Evolutionary conservation across 768 basidiomycete genomes (phyloP).

Genomic region (Guyanaporus albipodus): DNA sequence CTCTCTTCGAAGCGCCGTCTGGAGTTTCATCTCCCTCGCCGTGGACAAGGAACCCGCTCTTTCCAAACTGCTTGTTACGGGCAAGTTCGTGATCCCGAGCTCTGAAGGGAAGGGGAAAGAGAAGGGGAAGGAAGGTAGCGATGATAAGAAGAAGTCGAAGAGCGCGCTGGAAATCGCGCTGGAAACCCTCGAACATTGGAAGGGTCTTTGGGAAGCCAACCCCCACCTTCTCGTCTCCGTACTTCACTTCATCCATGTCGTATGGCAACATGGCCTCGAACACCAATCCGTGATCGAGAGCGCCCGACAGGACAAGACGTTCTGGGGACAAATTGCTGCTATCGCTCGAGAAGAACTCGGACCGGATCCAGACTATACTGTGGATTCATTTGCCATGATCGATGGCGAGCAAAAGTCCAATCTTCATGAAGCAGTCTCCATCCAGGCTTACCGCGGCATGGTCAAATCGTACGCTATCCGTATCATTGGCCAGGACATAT

Average conservation of each 20-base stretch:
- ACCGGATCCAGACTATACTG: conserved; percentile 65
- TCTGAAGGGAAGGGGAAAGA: conserved; percentile 39
- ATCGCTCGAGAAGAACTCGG: conserved; percentile 69
- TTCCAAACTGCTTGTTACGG: conserved; percentile 72
- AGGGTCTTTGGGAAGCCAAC: conserved; percentile 70
- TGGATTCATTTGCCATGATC: conserved; percentile 42
- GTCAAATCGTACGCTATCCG: conserved; percentile 73
- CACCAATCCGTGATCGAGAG: conserved; percentile 57
- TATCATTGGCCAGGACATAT: conserved; percentile 72
- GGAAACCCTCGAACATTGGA: conserved; percentile 66
- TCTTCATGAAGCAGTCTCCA: conserved; percentile 56
- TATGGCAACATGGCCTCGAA: conserved; percentile 79
- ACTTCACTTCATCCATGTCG: conserved; percentile 68
- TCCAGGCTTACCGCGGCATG: conserved; percentile 64
- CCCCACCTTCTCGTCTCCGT: conserved; percentile 73
- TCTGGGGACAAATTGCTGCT: conserved; percentile 68
- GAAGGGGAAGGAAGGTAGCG: conserved; percentile 4
- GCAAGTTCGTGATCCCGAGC: conserved; percentile 54
- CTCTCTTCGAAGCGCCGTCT: conserved; percentile 66
- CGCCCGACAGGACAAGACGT: conserved; percentile 51
- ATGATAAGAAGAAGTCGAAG: conserved; percentile 33
- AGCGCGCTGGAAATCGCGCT: conserved; percentile 69
- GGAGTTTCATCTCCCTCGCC: conserved; percentile 79
- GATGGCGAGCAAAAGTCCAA: conserved; percentile 42
- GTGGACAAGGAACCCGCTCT: conserved; percentile 87